Percentiles rank a stretch among this genome's conserved stretches.
phyloP scores from a whole-genome alignment of 2,329 filamentous ascomycete genomes.

The Zymoseptoria pseudotritici region DNA sequence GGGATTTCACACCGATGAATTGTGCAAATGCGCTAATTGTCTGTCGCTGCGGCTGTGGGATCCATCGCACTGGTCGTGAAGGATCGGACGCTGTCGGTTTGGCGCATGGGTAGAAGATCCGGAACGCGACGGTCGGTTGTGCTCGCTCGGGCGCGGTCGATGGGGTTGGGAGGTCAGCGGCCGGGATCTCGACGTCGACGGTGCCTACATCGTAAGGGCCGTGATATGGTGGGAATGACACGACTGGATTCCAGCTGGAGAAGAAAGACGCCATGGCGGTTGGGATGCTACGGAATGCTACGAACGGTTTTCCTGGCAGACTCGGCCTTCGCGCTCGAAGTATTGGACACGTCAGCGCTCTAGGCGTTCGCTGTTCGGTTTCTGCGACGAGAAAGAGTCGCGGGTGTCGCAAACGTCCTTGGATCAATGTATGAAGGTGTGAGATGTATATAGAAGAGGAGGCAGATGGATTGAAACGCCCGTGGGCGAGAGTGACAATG shows the following conservation, averaged over 20 bases:
- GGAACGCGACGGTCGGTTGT: slow-evolving; percentile 68
- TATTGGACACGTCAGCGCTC: neutral
- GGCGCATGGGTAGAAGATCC: slow-evolving; percentile 70
- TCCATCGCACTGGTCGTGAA: slow-evolving; percentile 62
- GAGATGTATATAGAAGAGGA: neutral
- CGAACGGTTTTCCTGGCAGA: neutral
- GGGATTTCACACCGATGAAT: slow-evolving; percentile 59
- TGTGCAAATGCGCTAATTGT: slow-evolving; percentile 68
- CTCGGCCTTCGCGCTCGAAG: neutral
- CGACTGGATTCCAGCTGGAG: slow-evolving; percentile 55
- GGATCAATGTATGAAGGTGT: neutral
- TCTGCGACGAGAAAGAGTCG: neutral
- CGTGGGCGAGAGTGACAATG: neutral
- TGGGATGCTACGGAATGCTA: neutral
- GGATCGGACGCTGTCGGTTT: slow-evolving; percentile 28
- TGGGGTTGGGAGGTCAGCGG: slow-evolving; percentile 48
- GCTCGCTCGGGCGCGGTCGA: slow-evolving; percentile 47
- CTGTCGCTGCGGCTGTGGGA: slow-evolving; percentile 67
- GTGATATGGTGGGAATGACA: slow-evolving; percentile 65
- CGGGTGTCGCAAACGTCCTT: neutral
- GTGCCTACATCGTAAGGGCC: slow-evolving; percentile 74
- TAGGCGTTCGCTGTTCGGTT: neutral
- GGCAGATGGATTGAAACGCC: neutral
- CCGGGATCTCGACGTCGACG: slow-evolving; percentile 71
- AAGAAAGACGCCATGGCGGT: slow-evolving; percentile 35